Evolutionary conservation across 1,139 yeast genomes (phyloP), one percentile per base, ranked within the genome.

Genomic region (Protomyces macrosporus): DNA sequence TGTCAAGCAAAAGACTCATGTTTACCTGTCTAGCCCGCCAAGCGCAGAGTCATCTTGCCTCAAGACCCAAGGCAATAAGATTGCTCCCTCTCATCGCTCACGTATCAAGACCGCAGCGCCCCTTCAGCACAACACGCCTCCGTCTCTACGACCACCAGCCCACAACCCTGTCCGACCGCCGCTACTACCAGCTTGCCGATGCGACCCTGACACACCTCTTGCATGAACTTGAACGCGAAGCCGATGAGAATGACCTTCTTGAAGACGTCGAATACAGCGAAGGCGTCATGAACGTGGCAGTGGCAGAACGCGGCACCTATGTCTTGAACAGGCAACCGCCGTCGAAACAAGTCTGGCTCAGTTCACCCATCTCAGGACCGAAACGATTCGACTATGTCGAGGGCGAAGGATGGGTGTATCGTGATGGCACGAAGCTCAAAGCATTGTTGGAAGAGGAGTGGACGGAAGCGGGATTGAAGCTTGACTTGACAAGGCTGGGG

Each of bases 281-380:
- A 66, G 97, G 97, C 3, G 96, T 90, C 10, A 76, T 90, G 77
- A 85, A 91, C 2, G 74, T 90, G 66, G 81, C 79, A 3, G 73
- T 87, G 40, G 88, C 90, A 1, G 81, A 84, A 1, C 76, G 79
- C 45, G 97, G 97, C 1, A 83, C 91, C 1, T 90, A 90, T 73
- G 95, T 90, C 40, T 85, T 91, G 70, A 91, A 90, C 77, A 89
- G 89, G 72, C 97, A 91, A 75, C 97, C 97, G 0, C 96, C 97
- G 1, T 90, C 89, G 75, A 86, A 87, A 74, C 98, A 90, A 74
- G 86, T 90, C 51, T 90, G 98, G 98, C 80, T 90, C 63, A 84
- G 95, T 67, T 87, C 95, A 50, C 98, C 98, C 0, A 72, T 88
- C 4, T 87, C 95, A n/a, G 98, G 98, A 0, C 98, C 98, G 10